Evolutionary conservation across 164 flowering plant genomes (phyloP), one percentile per base, ranked within the genome.

Genomic region (Vitis vinifera): DNA sequence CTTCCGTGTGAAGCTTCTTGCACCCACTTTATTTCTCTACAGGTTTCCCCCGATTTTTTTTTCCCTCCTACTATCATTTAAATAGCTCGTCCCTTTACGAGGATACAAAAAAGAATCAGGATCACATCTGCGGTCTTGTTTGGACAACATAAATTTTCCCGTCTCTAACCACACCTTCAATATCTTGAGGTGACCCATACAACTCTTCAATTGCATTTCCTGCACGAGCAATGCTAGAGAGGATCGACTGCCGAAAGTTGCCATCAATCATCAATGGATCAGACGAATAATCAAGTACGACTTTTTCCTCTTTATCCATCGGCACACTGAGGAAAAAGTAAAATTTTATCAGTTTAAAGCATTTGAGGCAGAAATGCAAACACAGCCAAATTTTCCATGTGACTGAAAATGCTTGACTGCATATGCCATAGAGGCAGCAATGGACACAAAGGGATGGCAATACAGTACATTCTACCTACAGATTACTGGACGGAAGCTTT

Each of bases 61-160:
- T n/a, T 10, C 29, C 16, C 37, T 6, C 11, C n/a, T 49, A 11
- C 11, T 12, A 51, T 19, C 7, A 12, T 52, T 27, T 29, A 10
- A 12, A 31, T 14, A 29, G 15, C 16, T 49, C 53, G n/a, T n/a
- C 55, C 59, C 31, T 2, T 13, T 12, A 14, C 10, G 6, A 10
- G 17, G 19, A 30, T 51, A 14, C 29, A 49, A 31, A 48, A 55
- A 29, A 12, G 51, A 52, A 9, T 10, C 15, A 31, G 19, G 52
- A 55, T 90, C 76, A 94, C 97, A 94, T 87, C 78, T 95, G 98
- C 1, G 99, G 97, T 74, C 99, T 84, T 19, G 98, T 95, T 80
- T 93, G 99, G 76, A 95, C 99, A 57, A 93, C 97, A 69, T 82
- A 89, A 58, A 95, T 74, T 63, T 91, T 90, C 56, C 97, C 98